phyloP scores from a whole-genome alignment of 1,284 basidiomycete species.

The Cystobasidiaceae sp. region DNA sequence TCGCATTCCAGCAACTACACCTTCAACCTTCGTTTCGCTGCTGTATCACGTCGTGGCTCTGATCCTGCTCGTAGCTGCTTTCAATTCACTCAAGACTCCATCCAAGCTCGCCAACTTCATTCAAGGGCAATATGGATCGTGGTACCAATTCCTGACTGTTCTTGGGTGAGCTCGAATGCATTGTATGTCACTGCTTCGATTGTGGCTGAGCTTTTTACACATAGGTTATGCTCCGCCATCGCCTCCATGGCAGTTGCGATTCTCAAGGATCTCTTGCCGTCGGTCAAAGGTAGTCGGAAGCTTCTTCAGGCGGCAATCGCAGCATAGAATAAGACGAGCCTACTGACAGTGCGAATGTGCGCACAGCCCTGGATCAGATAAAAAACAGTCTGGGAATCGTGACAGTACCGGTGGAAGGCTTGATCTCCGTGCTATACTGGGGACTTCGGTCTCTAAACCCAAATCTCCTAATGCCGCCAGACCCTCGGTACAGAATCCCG shows the following conservation, averaged over 20 bases:
- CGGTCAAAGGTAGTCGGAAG: neutral
- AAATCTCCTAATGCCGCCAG: constrained; percentile 32
- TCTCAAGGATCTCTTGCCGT: constrained; percentile 33
- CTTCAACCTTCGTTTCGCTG: constrained; percentile 7
- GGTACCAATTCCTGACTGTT: constrained; percentile 29
- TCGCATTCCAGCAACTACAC: constrained; percentile 14
- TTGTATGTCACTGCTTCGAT: neutral
- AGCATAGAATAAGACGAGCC: no score
- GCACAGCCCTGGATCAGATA: constrained; percentile 29
- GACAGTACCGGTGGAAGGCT: constrained; percentile 35
- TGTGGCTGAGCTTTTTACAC: neutral
- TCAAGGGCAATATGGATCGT: constrained; percentile 9
- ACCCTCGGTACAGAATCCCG: constrained; percentile 32
- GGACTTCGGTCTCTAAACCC: constrained; percentile 33
- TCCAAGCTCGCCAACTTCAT: constrained; percentile 18
- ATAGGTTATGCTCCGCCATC: constrained; percentile 31
- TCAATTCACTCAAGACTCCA: constrained; percentile 22
- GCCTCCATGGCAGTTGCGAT: constrained; percentile 32
- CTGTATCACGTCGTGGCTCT: constrained; percentile 18
- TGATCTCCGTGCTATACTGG: constrained; percentile 39
- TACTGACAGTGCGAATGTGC: no score
- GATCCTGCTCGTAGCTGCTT: constrained; percentile 6
- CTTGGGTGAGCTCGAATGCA: constrained; percentile 2
- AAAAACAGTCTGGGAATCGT: constrained; percentile 33
- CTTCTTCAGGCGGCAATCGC: neutral